Evolutionary conservation across 2,329 filamentous ascomycete genomes (phyloP).

Genomic region (Cladosporium velox): DNA sequence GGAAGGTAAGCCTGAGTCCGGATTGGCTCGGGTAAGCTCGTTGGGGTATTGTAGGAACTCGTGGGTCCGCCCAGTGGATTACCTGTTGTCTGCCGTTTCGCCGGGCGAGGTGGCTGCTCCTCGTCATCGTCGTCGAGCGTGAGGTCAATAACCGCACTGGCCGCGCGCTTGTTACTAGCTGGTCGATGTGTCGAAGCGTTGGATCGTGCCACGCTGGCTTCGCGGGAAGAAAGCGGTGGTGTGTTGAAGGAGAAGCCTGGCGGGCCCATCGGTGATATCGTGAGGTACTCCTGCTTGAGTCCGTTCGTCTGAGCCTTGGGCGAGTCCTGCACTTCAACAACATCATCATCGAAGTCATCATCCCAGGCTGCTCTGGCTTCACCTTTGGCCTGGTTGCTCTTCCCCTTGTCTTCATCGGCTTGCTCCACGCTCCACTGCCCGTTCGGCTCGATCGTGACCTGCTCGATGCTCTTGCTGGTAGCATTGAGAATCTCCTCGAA

Average conservation of each 20-base stretch:
- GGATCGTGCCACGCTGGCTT: conserved; percentile 40
- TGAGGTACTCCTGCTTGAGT: conserved; percentile 31
- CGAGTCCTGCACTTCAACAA: conserved; percentile 45
- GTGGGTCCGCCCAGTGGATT: conserved; percentile 20
- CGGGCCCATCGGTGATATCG: conserved; percentile 12
- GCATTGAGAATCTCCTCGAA: conserved; percentile 81
- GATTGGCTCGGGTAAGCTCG: conserved; percentile 14
- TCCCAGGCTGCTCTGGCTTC: conserved; percentile 36
- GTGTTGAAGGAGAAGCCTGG: conserved; percentile 36
- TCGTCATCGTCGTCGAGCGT: conserved; percentile 53
- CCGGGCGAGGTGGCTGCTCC: conserved; percentile 33
- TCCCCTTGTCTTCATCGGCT: conserved; percentile 45
- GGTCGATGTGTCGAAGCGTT: conserved; percentile 33
- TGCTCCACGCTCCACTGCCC: conserved; percentile 69
- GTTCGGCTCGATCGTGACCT: conserved; percentile 86
- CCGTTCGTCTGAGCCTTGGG: conserved; percentile 29
- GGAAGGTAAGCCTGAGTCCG: conserved; percentile 18
- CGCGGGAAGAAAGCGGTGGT: conserved; percentile 50
- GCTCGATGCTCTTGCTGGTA: conserved; percentile 71
- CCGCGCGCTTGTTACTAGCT: conserved; percentile 46
- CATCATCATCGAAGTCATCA: conserved; percentile 46
- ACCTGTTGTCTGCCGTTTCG: conserved; percentile 35
- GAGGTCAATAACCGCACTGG: conserved; percentile 48
- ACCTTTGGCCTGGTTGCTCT: conserved; percentile 40
- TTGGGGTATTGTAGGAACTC: conserved; percentile 21